These are phyloP conservation scores for Dysphania ambrosioides DNA, from an alignment of 148 eudicot genomes.

Conservation along the genomic window DNA sequence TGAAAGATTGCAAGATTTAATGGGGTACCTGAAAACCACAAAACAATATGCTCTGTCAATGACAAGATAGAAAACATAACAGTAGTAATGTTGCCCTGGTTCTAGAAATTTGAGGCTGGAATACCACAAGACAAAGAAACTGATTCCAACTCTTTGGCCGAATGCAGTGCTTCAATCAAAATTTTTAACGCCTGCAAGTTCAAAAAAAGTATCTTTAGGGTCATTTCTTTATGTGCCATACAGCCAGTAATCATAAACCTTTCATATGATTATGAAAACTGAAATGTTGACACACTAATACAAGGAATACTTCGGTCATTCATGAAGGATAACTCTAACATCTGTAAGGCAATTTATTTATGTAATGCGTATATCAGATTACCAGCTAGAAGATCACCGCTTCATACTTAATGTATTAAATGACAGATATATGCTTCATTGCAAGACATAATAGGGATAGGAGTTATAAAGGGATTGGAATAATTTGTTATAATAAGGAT, in stretches of 20 bases:
- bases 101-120: slow-evolving; percentile 7
- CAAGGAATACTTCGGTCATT: not conserved
- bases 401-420: not conserved
- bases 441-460: not conserved
- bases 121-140: slow-evolving; percentile 59
- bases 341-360: not conserved
- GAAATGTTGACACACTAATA: not conserved
- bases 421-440: not conserved
- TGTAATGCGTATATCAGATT: not conserved
- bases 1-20: slow-evolving; percentile 92
- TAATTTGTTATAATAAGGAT: no score
- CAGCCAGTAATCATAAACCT: not conserved
- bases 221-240: not conserved
- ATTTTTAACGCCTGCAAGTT: slow-evolving; percentile 62
- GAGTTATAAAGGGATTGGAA: no score
- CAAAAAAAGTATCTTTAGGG: not conserved
- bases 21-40: slow-evolving; percentile 59
- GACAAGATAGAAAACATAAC: not conserved
- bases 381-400: not conserved
- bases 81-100: not conserved
- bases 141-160: slow-evolving; percentile 74
- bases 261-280: not conserved
- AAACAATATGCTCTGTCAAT: not conserved
- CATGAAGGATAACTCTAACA: not conserved
- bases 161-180: slow-evolving; percentile 76